Conservation (phyloP, 1,284 basidiomycete genomes). For the Cryptococcus sp. region DNA sequence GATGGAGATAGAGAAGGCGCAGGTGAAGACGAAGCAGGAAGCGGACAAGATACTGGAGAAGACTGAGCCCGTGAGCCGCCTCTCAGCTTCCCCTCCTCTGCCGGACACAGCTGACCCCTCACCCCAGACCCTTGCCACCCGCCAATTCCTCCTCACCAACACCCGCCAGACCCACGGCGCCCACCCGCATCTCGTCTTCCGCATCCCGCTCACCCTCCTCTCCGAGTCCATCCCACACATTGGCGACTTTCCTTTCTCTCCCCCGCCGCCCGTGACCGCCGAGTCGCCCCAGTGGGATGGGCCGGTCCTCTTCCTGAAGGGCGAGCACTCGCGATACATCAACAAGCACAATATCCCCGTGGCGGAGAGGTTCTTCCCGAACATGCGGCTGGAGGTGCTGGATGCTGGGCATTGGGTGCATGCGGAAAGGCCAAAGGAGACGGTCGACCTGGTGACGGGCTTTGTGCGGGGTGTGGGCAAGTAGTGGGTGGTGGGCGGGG, state of each 20-base stretch:
- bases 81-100: neutral
- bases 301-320: slow-evolving; percentile 56
- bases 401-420: slow-evolving; percentile 52
- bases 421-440: slow-evolving; percentile 46
- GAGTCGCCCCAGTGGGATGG: slow-evolving; percentile 47
- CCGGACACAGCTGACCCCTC: slow-evolving; percentile 17
- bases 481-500: neutral
- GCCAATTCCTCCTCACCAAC: slow-evolving; percentile 60
- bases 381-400: slow-evolving; percentile 46
- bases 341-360: slow-evolving; percentile 55
- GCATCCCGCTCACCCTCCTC: slow-evolving; percentile 54
- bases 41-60: slow-evolving; percentile 54
- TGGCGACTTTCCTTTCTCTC: slow-evolving; percentile 55
- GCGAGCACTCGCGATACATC: slow-evolving; percentile 54
- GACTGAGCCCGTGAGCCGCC: slow-evolving; percentile 50
- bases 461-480: slow-evolving; percentile 27
- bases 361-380: slow-evolving; percentile 54
- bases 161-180: slow-evolving; percentile 34
- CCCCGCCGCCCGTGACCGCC: slow-evolving; percentile 28
- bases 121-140: slow-evolving; percentile 50
- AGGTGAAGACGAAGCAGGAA: slow-evolving; percentile 51
- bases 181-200: slow-evolving; percentile 48
- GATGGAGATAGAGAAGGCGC: slow-evolving; percentile 52
- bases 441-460: slow-evolving; percentile 37
- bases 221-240: slow-evolving; percentile 51